These are phyloP conservation scores for Drechslerella coelobrocha DNA, from an alignment of 2,329 filamentous ascomycete species.

Conservation along the genomic window DNA sequence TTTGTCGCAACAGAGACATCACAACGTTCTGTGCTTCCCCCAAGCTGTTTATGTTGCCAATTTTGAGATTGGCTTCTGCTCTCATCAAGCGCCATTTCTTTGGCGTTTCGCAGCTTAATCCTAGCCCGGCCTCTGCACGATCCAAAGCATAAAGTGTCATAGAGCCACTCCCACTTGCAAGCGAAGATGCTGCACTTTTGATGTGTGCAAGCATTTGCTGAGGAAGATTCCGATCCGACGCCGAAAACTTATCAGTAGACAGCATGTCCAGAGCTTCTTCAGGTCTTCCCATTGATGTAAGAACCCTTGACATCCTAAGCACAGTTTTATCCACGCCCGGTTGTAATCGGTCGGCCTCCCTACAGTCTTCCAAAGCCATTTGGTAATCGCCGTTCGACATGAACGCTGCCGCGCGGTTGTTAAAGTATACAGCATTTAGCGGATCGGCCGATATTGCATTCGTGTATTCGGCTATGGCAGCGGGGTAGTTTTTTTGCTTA, in stretches of 20 bases:
- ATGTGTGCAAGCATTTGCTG: slow-evolving; percentile 85
- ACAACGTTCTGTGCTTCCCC: slow-evolving; percentile 92
- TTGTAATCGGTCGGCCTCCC: slow-evolving; percentile 79
- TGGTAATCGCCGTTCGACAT: slow-evolving; percentile 47
- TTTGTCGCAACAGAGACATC: slow-evolving; percentile 82
- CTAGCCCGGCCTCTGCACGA: slow-evolving; percentile 82
- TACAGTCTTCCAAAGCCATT: slow-evolving; percentile 93
- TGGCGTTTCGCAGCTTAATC: slow-evolving; percentile 75
- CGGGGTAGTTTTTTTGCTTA: slow-evolving; percentile 87
- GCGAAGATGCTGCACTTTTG: slow-evolving; percentile 76
- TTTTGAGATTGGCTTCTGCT: slow-evolving; percentile 88
- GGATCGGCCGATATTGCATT: slow-evolving; percentile 92
- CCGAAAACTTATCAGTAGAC: slow-evolving; percentile 16
- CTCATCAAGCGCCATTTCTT: slow-evolving; percentile 94
- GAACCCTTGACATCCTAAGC: slow-evolving; percentile 84
- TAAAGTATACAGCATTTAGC: slow-evolving; percentile 84
- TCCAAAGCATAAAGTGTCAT: slow-evolving; percentile 93
- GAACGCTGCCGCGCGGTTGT: slow-evolving; percentile 92
- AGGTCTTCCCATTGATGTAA: slow-evolving; percentile 84
- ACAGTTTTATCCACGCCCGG: slow-evolving; percentile 86
- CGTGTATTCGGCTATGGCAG: slow-evolving; percentile 90
- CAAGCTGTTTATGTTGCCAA: slow-evolving; percentile 85
- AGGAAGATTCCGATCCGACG: slow-evolving; percentile 75
- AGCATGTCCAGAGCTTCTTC: slow-evolving; percentile 79
- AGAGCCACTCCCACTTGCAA: slow-evolving; percentile 77